Percentiles rank a stretch among this genome's conserved stretches.
Evolutionary conservation across 1,139 yeast species (phyloP).

Genomic region (Geotrichum klebahnii): DNA sequence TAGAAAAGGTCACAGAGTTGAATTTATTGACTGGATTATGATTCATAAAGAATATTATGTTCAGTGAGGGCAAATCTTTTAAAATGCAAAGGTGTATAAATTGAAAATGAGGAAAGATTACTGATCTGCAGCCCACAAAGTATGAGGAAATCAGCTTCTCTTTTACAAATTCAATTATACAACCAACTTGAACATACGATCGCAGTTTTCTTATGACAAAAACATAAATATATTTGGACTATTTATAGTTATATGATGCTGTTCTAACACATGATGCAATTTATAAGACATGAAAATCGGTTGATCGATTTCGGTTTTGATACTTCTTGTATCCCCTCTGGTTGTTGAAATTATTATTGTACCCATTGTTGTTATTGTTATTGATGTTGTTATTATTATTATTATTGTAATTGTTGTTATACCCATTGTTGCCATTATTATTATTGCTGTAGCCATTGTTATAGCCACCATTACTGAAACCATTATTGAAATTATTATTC

Average conservation of each 20-base stretch:
- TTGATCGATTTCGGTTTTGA: slow-evolving; percentile 9
- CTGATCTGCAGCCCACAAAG: too few relatives aligned
- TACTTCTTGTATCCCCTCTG: slow-evolving; percentile 11
- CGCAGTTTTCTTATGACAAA: neutral
- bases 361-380: neutral
- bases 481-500: slow-evolving; percentile 11
- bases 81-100: too few relatives aligned
- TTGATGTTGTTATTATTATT: slow-evolving; percentile 9
- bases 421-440: slow-evolving; percentile 8
- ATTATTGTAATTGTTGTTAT: slow-evolving; percentile 6
- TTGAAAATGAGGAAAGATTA: too few relatives aligned
- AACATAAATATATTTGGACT: neutral
- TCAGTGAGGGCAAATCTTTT: too few relatives aligned
- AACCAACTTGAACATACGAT: too few relatives aligned
- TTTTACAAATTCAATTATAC: too few relatives aligned
- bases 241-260: neutral
- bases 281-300: slow-evolving; percentile 19
- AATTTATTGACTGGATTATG: too few relatives aligned
- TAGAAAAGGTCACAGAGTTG: too few relatives aligned
- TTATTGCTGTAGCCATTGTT: slow-evolving; percentile 1
- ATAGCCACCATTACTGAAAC: neutral
- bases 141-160: too few relatives aligned
- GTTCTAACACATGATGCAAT: neutral
- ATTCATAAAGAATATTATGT: too few relatives aligned
- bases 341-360: slow-evolving; percentile 1